Percentiles rank a stretch among this genome's conserved stretches.
These are phyloP conservation scores for Botrytis squamosa DNA, from an alignment of 2,329 filamentous ascomycete genomes.

Conservation along the genomic window DNA sequence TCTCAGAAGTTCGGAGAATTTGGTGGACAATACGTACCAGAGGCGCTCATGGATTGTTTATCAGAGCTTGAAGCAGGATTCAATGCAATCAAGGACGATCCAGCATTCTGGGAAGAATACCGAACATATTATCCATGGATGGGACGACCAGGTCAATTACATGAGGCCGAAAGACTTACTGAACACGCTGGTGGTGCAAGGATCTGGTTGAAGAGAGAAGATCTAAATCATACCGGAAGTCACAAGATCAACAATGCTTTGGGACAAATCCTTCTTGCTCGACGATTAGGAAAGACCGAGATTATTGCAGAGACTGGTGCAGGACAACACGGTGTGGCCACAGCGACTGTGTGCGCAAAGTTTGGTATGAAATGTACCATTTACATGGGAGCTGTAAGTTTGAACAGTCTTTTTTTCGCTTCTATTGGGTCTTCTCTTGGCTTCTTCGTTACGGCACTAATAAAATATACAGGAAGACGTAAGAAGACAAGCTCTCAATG, in stretches of 20 bases:
- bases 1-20: slow-evolving; percentile 92
- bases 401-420: not conserved
- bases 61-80: slow-evolving; percentile 89
- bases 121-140: slow-evolving; percentile 96
- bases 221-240: slow-evolving; percentile 94
- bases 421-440: too few relatives aligned
- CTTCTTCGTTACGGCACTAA: slow-evolving; percentile 16
- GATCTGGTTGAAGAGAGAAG: slow-evolving; percentile 97
- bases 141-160: slow-evolving; percentile 88
- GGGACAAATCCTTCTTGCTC: slow-evolving; percentile 85
- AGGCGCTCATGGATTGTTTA: slow-evolving; percentile 96
- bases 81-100: slow-evolving; percentile 80
- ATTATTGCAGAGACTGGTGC: slow-evolving; percentile 98
- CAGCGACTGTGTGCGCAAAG: slow-evolving; percentile 95
- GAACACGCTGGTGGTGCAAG: slow-evolving; percentile 88
- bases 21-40: slow-evolving; percentile 94
- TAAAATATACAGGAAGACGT: slow-evolving; percentile 68
- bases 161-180: slow-evolving; percentile 84
- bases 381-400: slow-evolving; percentile 79
- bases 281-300: slow-evolving; percentile 85
- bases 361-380: slow-evolving; percentile 98
- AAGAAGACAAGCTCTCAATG: slow-evolving; percentile 90
- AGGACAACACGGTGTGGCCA: slow-evolving; percentile 96
- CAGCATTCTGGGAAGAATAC: slow-evolving; percentile 95
- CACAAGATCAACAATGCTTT: slow-evolving; percentile 99